Conservation (phyloP, 148 eudicot species). For the Chenopodium quinoa region DNA sequence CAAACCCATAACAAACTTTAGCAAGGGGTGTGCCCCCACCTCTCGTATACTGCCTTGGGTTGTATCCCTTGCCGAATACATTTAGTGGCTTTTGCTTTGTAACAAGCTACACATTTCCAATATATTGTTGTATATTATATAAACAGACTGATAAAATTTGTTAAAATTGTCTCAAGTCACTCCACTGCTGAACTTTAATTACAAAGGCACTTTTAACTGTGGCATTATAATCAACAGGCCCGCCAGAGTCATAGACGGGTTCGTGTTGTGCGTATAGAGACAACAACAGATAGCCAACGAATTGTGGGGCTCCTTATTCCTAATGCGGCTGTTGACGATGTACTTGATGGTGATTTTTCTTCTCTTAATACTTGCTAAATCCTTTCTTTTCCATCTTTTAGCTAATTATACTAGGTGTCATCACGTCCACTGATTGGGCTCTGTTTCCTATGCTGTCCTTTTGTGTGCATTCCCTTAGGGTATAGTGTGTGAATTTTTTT, state of each 20-base stretch:
- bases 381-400: background rate
- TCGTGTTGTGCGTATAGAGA: slow-evolving; percentile 86
- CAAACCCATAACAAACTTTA: too few relatives aligned
- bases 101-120: background rate
- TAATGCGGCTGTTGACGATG: slow-evolving; percentile 82
- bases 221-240: slow-evolving; percentile 39
- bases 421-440: too few relatives aligned
- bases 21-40: too few relatives aligned
- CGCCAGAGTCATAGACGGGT: slow-evolving; percentile 82
- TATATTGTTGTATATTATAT: background rate
- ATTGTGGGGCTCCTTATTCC: slow-evolving; percentile 96
- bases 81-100: background rate
- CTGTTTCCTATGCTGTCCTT: too few relatives aligned
- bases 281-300: slow-evolving; percentile 74
- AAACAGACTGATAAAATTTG: background rate
- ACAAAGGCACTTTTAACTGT: background rate
- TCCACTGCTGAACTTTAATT: background rate
- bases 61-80: background rate
- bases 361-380: background rate
- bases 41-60: too few relatives aligned
- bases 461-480: too few relatives aligned
- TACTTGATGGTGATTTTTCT: slow-evolving; percentile 67
- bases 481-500: too few relatives aligned
- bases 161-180: background rate
- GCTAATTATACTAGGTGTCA: background rate